phyloP scores from a whole-genome alignment of 768 basidiomycete species.

The Lentinus tigrinus region DNA sequence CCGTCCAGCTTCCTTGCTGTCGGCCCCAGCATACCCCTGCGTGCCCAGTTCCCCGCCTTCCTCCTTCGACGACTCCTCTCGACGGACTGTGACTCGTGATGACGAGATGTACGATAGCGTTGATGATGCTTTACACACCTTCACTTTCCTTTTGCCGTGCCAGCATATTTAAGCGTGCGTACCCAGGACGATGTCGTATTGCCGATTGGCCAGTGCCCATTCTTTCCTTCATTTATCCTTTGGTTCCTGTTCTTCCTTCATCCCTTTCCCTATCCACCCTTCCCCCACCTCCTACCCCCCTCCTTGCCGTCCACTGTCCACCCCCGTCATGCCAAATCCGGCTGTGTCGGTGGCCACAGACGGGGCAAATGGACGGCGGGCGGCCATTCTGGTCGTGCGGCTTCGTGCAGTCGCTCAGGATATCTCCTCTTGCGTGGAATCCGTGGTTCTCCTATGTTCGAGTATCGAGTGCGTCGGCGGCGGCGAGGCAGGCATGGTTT shows the following conservation, averaged over 20 bases:
- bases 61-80: constrained; percentile 9
- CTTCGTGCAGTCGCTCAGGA: constrained; percentile 6
- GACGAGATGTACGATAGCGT: constrained; percentile 22
- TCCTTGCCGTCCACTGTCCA: neutral
- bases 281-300: neutral
- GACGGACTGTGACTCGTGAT: constrained; percentile 6
- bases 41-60: constrained; percentile 1
- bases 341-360: constrained; percentile 2
- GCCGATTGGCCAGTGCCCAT: constrained; percentile 18
- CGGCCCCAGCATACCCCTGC: neutral
- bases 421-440: constrained; percentile 7
- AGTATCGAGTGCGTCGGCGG: constrained; percentile 7
- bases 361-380: neutral
- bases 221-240: constrained; percentile 21
- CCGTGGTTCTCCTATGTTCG: constrained; percentile 2
- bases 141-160: constrained; percentile 16
- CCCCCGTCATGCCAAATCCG: neutral
- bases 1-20: neutral
- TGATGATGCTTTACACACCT: constrained; percentile 2
- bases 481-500: constrained; percentile 19
- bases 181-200: constrained; percentile 21
- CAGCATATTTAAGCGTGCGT: constrained; percentile 24
- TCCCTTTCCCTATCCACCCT: constrained; percentile 5
- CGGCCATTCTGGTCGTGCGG: constrained; percentile 6
- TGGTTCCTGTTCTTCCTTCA: constrained; percentile 3